Conservation (phyloP, 306 rosid genomes). For the barrel medic (Medicago truncatula) region DNA sequence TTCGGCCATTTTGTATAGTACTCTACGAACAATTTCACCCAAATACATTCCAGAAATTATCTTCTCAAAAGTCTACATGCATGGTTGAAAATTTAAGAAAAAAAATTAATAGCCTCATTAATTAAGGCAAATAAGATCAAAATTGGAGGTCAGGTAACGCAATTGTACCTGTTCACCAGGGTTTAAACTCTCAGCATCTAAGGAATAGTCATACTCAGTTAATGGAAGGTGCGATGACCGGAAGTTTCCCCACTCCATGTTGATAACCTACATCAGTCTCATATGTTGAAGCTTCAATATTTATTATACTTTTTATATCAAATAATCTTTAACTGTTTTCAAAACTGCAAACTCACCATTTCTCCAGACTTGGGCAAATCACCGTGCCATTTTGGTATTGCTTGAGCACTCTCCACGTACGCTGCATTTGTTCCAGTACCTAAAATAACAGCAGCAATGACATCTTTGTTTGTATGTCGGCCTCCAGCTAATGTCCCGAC, state of each 20-base stretch:
- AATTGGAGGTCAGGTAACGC: constrained; percentile 1
- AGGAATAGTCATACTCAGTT: constrained; percentile 75
- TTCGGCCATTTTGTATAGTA: constrained; percentile 78
- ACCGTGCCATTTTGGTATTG: constrained; percentile 97
- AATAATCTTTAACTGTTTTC: constrained; percentile 18
- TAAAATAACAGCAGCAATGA: constrained; percentile 81
- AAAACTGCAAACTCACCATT: constrained; percentile 59
- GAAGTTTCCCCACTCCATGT: constrained; percentile 98
- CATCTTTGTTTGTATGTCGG: constrained; percentile 67
- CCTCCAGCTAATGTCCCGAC: constrained; percentile 96
- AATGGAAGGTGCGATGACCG: constrained; percentile 84
- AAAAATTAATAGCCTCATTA: neutral
- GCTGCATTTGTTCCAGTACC: constrained; percentile 98
- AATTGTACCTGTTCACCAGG: constrained; percentile 81
- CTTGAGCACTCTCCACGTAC: constrained; percentile 81
- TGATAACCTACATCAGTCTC: constrained; percentile 67
- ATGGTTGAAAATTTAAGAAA: constrained; percentile 4
- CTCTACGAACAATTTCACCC: constrained; percentile 87
- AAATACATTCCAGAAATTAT: constrained; percentile 87
- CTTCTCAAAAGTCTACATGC: constrained; percentile 81
- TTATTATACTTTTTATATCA: constrained; percentile 29
- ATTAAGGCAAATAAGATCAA: constrained; percentile 1
- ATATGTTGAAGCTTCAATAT: constrained; percentile 24
- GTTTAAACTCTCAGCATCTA: constrained; percentile 86
- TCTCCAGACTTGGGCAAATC: constrained; percentile 83